A percentile compares a stretch with the other conserved stretches of the same genome.
Evolutionary conservation across 2,329 filamentous ascomycete genomes (phyloP).

Genomic region (Ophiostoma ulmi): DNA sequence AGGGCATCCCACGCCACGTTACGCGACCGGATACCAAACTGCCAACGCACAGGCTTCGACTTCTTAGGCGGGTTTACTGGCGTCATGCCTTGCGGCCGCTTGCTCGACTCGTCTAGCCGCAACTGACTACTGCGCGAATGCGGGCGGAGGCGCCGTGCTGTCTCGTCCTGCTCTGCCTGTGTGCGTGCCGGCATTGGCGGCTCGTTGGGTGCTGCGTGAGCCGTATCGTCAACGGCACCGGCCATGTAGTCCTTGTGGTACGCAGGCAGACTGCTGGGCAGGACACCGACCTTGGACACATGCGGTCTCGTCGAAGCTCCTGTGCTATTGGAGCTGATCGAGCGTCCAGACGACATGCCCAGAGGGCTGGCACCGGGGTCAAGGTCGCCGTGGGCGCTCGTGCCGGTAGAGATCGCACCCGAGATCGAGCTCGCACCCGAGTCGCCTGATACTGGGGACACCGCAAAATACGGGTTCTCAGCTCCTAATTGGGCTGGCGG

Average conservation of each 20-base stretch:
- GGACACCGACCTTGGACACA: slow-evolving; percentile 80
- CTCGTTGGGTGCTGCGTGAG: slow-evolving; percentile 45
- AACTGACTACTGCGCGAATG: slow-evolving; percentile 70
- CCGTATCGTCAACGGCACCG: slow-evolving; percentile 45
- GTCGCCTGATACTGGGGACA: slow-evolving; percentile 38
- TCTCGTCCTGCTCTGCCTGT: slow-evolving; percentile 74
- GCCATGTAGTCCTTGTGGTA: slow-evolving; percentile 87
- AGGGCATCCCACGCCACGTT: slow-evolving; percentile 94
- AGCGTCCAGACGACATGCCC: slow-evolving; percentile 52
- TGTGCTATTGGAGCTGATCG: slow-evolving; percentile 46
- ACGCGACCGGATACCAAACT: slow-evolving; percentile 92
- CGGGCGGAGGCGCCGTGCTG: slow-evolving; percentile 73
- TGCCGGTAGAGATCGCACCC: slow-evolving; percentile 52
- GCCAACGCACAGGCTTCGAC: slow-evolving; percentile 82
- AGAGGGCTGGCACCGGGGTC: slow-evolving; percentile 46
- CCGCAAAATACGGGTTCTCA: slow-evolving; percentile 42
- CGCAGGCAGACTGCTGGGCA: slow-evolving; percentile 83
- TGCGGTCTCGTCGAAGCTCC: slow-evolving; percentile 51
- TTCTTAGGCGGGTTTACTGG: slow-evolving; percentile 63
- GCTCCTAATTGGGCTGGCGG: slow-evolving; percentile 40
- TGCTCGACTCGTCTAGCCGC: slow-evolving; percentile 60
- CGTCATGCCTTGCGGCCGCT: slow-evolving; percentile 57
- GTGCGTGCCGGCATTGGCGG: slow-evolving; percentile 50
- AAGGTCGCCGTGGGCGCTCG: slow-evolving; percentile 30
- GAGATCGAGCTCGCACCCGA: slow-evolving; percentile 47